Evolutionary conservation across 2,329 filamentous ascomycete genomes (phyloP).

Genomic region (Amesomyces nigricolor): DNA sequence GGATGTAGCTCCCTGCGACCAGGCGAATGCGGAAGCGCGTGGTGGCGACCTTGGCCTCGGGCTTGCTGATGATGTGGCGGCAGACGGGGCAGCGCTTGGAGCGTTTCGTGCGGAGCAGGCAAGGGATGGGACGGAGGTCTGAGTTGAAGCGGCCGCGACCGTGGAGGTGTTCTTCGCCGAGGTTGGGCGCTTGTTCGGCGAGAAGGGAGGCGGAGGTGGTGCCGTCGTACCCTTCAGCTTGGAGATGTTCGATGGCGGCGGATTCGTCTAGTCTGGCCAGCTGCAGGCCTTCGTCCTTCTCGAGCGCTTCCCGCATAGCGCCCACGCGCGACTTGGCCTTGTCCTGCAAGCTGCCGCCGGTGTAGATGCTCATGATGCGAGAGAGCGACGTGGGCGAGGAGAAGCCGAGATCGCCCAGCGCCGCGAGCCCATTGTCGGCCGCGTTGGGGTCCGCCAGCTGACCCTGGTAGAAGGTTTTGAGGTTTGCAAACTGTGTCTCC

Average conservation of each 20-base stretch:
- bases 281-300: constrained; percentile 65
- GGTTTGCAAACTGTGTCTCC: constrained; percentile 66
- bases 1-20: constrained; percentile 82
- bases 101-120: constrained; percentile 81
- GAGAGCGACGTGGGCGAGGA: constrained; percentile 75
- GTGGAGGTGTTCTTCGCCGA: constrained; percentile 41
- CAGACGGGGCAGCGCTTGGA: constrained; percentile 90
- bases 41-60: constrained; percentile 82
- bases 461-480: constrained; percentile 75
- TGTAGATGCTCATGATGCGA: constrained; percentile 89
- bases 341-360: constrained; percentile 54
- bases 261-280: constrained; percentile 57
- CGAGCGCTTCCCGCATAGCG: constrained; percentile 75
- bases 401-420: constrained; percentile 50
- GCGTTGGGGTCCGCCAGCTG: constrained; percentile 63
- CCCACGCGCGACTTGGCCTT: constrained; percentile 62
- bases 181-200: constrained; percentile 37
- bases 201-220: constrained; percentile 49
- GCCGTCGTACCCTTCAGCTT: constrained; percentile 55
- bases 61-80: constrained; percentile 91
- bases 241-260: constrained; percentile 54
- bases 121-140: constrained; percentile 74
- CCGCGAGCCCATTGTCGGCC: constrained; percentile 43
- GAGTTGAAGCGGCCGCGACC: constrained; percentile 55
- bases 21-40: constrained; percentile 90